Conservation (phyloP, 2,329 filamentous ascomycete genomes). For the Aspergillaceae sp. region DNA sequence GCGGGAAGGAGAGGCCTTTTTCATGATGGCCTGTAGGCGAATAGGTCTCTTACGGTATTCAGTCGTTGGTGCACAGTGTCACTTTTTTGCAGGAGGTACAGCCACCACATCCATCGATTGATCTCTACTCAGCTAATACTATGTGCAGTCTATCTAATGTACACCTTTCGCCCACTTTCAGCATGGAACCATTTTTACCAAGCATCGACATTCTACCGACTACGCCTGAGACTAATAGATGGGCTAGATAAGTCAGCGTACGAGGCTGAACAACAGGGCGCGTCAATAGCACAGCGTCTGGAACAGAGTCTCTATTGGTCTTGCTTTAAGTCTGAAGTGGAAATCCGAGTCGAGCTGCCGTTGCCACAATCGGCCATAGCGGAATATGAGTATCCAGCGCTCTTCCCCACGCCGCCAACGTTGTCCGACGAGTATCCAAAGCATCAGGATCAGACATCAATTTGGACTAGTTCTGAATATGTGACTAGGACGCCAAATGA, state of each 20-base stretch:
- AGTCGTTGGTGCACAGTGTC: conserved; percentile 30
- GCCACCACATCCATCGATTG: conserved; percentile 10
- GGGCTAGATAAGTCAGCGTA: conserved; percentile 6
- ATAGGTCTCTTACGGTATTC: conserved; percentile 20
- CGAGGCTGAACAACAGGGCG: conserved; percentile 4
- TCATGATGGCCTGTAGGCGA: conserved; percentile 20
- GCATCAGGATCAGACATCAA: not conserved
- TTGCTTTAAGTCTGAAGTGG: conserved; percentile 38
- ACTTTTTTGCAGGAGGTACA: conserved; percentile 35
- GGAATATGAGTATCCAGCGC: conserved; percentile 26
- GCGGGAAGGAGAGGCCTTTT: conserved; percentile 21
- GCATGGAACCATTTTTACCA: conserved; percentile 32
- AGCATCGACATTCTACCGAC: conserved; percentile 25
- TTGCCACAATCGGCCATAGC: conserved; percentile 30
- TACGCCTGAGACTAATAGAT: conserved; percentile 22
- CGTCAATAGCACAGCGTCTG: conserved; percentile 17
- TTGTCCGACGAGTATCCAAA: conserved; percentile 7
- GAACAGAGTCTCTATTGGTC: conserved; percentile 39
- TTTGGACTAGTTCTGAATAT: not conserved
- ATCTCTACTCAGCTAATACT: not conserved
- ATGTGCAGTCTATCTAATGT: conserved; percentile 17
- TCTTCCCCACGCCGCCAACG: conserved; percentile 23
- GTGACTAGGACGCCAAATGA: not conserved
- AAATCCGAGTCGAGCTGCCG: conserved; percentile 33
- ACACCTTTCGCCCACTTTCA: conserved; percentile 30